Base-by-base conservation (phyloP, 1,284 basidiomycete genomes). In the Leccinum idahoense region DNA sequence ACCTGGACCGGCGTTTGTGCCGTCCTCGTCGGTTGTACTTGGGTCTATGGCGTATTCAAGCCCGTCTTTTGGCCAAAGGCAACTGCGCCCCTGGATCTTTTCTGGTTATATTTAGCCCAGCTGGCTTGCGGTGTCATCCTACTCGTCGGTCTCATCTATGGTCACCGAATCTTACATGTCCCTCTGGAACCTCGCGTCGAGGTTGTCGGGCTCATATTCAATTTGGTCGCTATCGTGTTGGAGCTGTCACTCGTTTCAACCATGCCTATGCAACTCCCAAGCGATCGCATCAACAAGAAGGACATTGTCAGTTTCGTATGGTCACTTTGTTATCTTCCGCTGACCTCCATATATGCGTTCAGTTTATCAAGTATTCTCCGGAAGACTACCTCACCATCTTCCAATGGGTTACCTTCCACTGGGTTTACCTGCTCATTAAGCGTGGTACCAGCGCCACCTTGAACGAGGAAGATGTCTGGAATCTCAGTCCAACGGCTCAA, bases 381-480 rank as follows among this genome's bases (percentile, higher is more conserved):
- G 89, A 92, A 70, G 90, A 91, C 69, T 81, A 83, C 61, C 85
- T 85, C 32, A 82, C 82, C 0, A 78, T 90, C 8, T 81, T 81
- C 75, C 80, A 83, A n/a, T 89, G 88, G 85, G 69, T 85, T n/a
- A 84, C 85, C 1, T 91, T 91, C 72, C 74, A 73, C 29, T 91
- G 90, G 90, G 76, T 90, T 63, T 78, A 80, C 63, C 80, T 82
- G 0, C 77, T 90, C 55, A 81, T 90, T 70, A 70, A 71, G 53
- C 68, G 80, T 56, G 87, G 86, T 14, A 81, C 79, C 4, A 67
- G 71, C 46, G 75, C 74, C n/a, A 83, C 82, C 29, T 73, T 89
- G 57, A 78, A 83, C 53, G 82, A 85, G 59, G 75, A 77, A 2
- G 88, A 90, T 64, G 80, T 90, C 0, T 88, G 86, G 76, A 64